Evolutionary conservation across 495 filamentous ascomycete species (phyloP), one percentile per base, ranked within the genome.

Genomic region (Entonaema liquescens): DNA sequence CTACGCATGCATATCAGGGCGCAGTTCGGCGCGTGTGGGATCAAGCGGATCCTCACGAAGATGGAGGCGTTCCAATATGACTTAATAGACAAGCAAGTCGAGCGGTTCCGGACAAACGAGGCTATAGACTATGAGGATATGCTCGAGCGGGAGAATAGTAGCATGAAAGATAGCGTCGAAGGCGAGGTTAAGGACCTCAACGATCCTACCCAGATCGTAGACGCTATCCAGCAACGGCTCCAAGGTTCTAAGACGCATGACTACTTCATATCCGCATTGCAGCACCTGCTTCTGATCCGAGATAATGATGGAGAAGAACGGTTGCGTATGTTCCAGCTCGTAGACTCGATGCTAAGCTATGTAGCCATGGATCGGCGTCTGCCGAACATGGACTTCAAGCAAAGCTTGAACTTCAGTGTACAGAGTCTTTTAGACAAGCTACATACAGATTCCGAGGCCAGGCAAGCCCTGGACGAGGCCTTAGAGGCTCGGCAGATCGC

Each of bases 21-120:
- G 31, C 95, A 98, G 80, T 98, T 99, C 75, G 97, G 90, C 70
- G 93, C 92, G 77, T 97, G 94, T 81, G 95, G 95, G 56, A 92
- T 99, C 85, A 95, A 93, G 82, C 89, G 96, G 69, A 93, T 99
- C 66, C 80, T 98, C 79, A 89, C 85, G 57, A 99, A 99, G 86
- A 97, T 99, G 95, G 95, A 97, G 78, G 92, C 88, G 35, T 99
- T 99, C 83, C 93, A 98, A 78, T 99, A 98, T 80, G 96, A 99
- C 70, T 87, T 96, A 64, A 97, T 99, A 69, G 94, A 99, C 83
- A 98, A 98, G 84, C 95, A 99, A 82, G 91, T 98, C 67, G 94
- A 98, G 78, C 89, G 90, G 42, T 99, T 95, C 82, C 89, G 92
- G 68, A 89, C 92, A 35, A 97, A 98, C 78, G 95, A 97, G 76